Base-by-base conservation (phyloP, 495 filamentous ascomycete species). In the Cairneyella variabilis region DNA sequence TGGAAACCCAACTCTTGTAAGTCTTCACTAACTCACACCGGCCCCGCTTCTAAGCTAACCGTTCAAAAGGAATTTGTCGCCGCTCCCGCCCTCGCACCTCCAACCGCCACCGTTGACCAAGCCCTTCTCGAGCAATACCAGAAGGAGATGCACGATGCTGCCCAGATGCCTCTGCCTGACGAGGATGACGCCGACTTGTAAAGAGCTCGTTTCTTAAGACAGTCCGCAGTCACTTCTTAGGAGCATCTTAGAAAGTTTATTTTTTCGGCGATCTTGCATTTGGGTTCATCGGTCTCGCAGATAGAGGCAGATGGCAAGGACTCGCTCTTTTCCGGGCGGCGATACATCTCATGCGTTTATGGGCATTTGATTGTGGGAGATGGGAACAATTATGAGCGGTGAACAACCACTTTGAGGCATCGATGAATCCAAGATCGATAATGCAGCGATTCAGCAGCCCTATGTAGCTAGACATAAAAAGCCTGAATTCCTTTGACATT, bases 51-150 rank as follows among this genome's bases (percentile, higher is more conserved):
- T 27, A 16, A 36, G 10, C 46, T 53, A 56, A 61, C 55, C 54
- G 36, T 4, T 27, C 6, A 54, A 6, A 63, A 96, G 91, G 95
- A 99, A 74, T 97, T 99, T 70, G 93, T 97, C 58, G 95, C 95
- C 54, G 90, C 88, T 46, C 87, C 89, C 43, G 95, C 95, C 59
- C 84, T 99, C 53, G 92, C 91, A 59, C 95, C 95, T 52, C 91
- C 95, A 30, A 90, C 91, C 69, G 90, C 91, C 56, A 72, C 80
- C 58, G 89, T 99, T 72, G 89, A 97, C 73, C 76, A 85, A 66
- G 77, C 76, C 18, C 84, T 95, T 54, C 79, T 97, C 62, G 72
- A 80, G 54, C 75, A 88, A 73, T 95, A 95, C 81, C 72, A 85
- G 69, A 73, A 83, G 69, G 93, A 99, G 80, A 95, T 99, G 88